Conservation (phyloP, 495 filamentous ascomycete genomes). For the Aspergillus ellipticus region DNA sequence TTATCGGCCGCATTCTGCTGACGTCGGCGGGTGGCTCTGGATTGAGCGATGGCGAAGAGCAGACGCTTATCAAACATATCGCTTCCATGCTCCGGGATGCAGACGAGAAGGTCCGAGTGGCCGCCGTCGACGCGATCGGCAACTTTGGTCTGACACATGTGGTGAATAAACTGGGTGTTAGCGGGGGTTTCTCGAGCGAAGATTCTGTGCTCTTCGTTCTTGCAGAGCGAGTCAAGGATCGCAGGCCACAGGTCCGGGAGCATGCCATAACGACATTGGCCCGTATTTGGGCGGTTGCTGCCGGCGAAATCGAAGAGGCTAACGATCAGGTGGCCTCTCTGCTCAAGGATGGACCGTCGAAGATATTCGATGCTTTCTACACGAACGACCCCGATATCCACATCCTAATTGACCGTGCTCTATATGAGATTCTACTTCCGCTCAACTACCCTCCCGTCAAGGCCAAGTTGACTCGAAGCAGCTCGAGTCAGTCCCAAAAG, state of each 20-base stretch:
- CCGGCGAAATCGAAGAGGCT: conserved; percentile 78
- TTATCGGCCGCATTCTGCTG: conserved; percentile 72
- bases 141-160: conserved; percentile 74
- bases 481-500: conserved; percentile 59
- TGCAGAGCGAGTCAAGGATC: conserved; percentile 85
- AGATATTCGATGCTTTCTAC: conserved; percentile 84
- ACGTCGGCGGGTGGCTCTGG: conserved; percentile 87
- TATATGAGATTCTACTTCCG: conserved; percentile 82
- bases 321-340: conserved; percentile 69
- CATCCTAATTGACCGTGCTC: conserved; percentile 74
- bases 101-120: conserved; percentile 86
- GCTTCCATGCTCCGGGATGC: conserved; percentile 77
- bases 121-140: conserved; percentile 77
- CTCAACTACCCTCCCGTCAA: conserved; percentile 80
- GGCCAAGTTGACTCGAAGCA: conserved; percentile 55
- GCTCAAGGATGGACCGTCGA: conserved; percentile 75
- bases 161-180: conserved; percentile 70
- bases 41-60: conserved; percentile 71
- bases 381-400: conserved; percentile 87
- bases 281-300: conserved; percentile 86
- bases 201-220: conserved; percentile 73
- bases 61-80: conserved; percentile 64
- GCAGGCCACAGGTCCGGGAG: conserved; percentile 72
- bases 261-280: conserved; percentile 82
- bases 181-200: conserved; percentile 64